A percentile compares a stretch with the other conserved stretches of the same genome.
phyloP scores from a whole-genome alignment of 2,329 filamentous ascomycete genomes.

The Aureobasidium sp. region DNA sequence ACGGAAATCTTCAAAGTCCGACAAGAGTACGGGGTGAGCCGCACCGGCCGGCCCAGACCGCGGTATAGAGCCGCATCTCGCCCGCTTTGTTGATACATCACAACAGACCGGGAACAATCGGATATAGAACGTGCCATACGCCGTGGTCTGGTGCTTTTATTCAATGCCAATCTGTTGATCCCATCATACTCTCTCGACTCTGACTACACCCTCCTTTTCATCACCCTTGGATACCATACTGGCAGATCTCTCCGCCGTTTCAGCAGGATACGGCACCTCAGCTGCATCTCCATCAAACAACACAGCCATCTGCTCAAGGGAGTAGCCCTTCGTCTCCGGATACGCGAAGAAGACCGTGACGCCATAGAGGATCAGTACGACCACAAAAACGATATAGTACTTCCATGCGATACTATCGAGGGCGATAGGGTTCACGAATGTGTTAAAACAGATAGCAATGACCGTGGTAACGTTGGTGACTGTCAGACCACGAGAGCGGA shows the following conservation, averaged over 20 bases:
- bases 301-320: slow-evolving; percentile 21
- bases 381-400: slow-evolving; percentile 56
- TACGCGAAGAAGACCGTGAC: slow-evolving; percentile 28
- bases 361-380: slow-evolving; percentile 49
- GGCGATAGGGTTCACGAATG: slow-evolving; percentile 58
- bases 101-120: too few species aligned
- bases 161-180: too few species aligned
- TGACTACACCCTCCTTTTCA: slow-evolving; percentile 21
- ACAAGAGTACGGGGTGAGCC: too few species aligned
- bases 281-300: slow-evolving; percentile 23
- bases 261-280: slow-evolving; percentile 20
- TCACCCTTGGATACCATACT: slow-evolving; percentile 17
- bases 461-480: slow-evolving; percentile 1
- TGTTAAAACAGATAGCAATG: slow-evolving; percentile 63
- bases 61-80: too few species aligned
- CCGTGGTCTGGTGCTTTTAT: too few species aligned
- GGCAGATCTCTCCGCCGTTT: slow-evolving; percentile 22
- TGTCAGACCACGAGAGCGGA: slow-evolving; percentile 60
- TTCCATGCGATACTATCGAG: slow-evolving; percentile 46
- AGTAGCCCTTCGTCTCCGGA: slow-evolving; percentile 21
- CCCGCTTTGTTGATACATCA: too few species aligned
- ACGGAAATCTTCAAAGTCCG: too few species aligned
- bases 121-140: too few species aligned
- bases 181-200: slow-evolving; percentile 14
- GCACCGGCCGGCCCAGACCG: too few species aligned